phyloP scores from a whole-genome alignment of 306 rosid genomes.

The Gastrolobium bilobum region DNA sequence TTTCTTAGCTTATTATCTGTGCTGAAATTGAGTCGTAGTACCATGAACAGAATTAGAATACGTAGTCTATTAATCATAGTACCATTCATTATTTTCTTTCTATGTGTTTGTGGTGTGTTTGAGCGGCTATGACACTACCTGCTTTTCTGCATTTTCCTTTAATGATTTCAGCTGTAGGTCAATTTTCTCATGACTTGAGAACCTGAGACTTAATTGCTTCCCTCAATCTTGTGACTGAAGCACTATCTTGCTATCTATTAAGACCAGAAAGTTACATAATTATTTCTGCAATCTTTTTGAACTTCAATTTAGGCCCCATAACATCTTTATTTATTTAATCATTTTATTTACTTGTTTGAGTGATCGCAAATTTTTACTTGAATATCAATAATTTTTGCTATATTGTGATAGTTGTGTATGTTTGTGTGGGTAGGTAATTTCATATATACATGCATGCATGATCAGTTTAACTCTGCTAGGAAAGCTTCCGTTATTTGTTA shows the following conservation, averaged over 20 bases:
- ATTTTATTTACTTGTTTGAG: conserved; percentile 29
- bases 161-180: conserved; percentile 30
- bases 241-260: conserved; percentile 26
- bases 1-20: conserved; percentile 31
- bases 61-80: conserved; percentile 21
- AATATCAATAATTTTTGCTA: conserved; percentile 27
- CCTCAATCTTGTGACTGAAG: conserved; percentile 41
- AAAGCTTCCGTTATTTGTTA: conserved; percentile 35
- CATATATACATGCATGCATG: conserved; percentile 1
- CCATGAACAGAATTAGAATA: conserved; percentile 20
- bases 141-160: conserved; percentile 47
- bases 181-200: conserved; percentile 26
- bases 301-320: conserved; percentile 13
- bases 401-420: conserved; percentile 20
- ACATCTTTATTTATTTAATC: background rate
- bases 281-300: conserved; percentile 26
- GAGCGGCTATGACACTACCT: conserved; percentile 12
- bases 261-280: conserved; percentile 38
- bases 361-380: conserved; percentile 10
- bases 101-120: conserved; percentile 6
- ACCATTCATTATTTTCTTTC: background rate
- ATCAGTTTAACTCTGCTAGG: conserved; percentile 15
- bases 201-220: background rate
- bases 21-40: conserved; percentile 27
- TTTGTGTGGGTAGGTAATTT: conserved; percentile 14